These are phyloP conservation scores for Quercus glauca DNA, from an alignment of 306 rosid species.

Conservation along the genomic window DNA sequence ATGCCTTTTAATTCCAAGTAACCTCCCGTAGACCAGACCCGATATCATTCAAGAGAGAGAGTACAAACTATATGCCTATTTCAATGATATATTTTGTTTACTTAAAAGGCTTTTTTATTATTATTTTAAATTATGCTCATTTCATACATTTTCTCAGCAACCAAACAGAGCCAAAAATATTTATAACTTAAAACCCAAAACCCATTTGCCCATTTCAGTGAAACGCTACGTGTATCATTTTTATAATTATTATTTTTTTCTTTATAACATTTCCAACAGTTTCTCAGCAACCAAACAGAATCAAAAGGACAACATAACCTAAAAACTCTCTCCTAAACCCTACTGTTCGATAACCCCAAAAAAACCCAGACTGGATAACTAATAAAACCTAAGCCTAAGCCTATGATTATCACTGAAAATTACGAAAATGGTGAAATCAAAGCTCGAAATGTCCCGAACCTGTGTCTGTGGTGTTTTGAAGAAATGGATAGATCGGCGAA, in stretches of 20 bases:
- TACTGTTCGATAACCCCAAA: slow-evolving; percentile 12
- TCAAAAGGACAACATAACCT: background rate
- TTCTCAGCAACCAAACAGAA: background rate
- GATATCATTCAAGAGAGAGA: background rate
- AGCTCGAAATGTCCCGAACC: slow-evolving; percentile 29
- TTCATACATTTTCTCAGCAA: background rate
- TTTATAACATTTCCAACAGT: background rate
- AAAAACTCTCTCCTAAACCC: too few relatives aligned
- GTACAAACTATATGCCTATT: background rate
- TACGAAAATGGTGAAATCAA: background rate
- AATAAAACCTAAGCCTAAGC: background rate
- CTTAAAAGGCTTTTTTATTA: background rate
- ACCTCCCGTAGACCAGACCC: slow-evolving; percentile 55
- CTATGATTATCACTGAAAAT: background rate
- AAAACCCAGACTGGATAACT: background rate
- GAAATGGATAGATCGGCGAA: slow-evolving; percentile 26
- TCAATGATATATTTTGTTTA: background rate
- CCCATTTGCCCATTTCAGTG: background rate
- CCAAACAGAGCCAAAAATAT: background rate
- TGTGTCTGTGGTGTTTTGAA: slow-evolving; percentile 12
- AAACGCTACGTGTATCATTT: too few relatives aligned
- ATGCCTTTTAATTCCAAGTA: slow-evolving; percentile 34
- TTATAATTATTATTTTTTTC: background rate
- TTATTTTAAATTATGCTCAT: background rate
- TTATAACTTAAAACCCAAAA: too few relatives aligned